Evolutionary conservation across 495 filamentous ascomycete species (phyloP), one percentile per base, ranked within the genome.

Genomic region (Penicillium steckii): DNA sequence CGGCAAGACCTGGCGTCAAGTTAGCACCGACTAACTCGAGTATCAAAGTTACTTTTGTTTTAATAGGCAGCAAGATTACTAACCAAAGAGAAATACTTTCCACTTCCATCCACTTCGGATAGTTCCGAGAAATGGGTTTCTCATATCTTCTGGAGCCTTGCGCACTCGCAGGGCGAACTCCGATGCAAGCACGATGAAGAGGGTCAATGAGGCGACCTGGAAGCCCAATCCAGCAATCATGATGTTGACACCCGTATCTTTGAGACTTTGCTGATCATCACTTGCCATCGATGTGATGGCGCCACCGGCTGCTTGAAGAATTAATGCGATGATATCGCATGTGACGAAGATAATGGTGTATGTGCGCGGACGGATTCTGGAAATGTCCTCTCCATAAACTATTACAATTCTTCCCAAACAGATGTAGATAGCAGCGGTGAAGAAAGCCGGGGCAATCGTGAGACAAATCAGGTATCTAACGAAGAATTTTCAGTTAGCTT

Each of bases 301-400:
- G 22, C 80, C 81, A 26, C 82, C 82, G 29, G 70, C 65, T 10
- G 73, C 76, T 67, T 84, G 81, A 0, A 84, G 67, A n/a, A 82
- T 45, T 4, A 85, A 65, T 9, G 78, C 67, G 43, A 84, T 58
- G 24, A 83, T 44, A 59, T 84, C 81, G 59, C 68, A 79, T 26
- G 70, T 58, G 49, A 80, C 68, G 67, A 84, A 85, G 42, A 80
- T 49, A 43, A 76, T 62, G 9, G 77, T 77, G 53, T 83, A 80
- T 17, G 69, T 75, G 18, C 74, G 65, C 3, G 81, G 79, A 21
- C 60, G 59, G 48, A 84, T 62, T 32, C 74, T 68, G 4, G 80
- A 81, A 53, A 76, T 61, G 5, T 66, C 50, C 21, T 69, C 59
- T 27, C 79, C 76, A 51, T 78, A 77, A 21, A 76, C 60, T 5